Conservation (phyloP, 2,329 filamentous ascomycete species). For the Kalmusia sp. region DNA sequence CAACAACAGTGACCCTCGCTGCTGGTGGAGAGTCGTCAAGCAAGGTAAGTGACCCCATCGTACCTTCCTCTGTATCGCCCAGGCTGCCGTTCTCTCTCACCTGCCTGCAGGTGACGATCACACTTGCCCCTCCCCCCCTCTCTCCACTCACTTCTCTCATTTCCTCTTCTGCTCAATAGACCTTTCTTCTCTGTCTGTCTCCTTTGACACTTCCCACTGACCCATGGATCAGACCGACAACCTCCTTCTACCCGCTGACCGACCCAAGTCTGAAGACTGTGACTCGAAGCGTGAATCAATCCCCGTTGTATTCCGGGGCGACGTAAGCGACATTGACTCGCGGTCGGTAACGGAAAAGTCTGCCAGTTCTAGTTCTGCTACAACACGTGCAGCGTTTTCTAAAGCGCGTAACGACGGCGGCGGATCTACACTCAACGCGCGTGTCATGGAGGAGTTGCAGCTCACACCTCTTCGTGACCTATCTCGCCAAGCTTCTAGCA, state of each 20-base stretch:
- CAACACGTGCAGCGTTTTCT: not conserved
- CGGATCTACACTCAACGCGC: conserved; percentile 9
- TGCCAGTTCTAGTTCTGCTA: conserved; percentile 2
- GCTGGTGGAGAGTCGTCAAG: conserved; percentile 34
- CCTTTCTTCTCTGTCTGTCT: not conserved
- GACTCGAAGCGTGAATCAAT: conserved; percentile 25
- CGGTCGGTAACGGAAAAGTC: conserved; percentile 17
- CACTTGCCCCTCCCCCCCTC: conserved; percentile 12
- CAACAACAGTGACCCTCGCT: conserved; percentile 23
- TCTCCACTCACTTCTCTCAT: conserved; percentile 6
- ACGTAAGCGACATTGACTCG: conserved; percentile 27
- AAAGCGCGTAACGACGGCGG: not conserved
- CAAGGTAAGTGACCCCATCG: conserved; percentile 37
- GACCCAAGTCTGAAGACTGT: conserved; percentile 10
- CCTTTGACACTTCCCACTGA: conserved; percentile 7
- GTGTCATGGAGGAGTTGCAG: conserved; percentile 30
- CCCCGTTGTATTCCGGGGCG: conserved; percentile 34
- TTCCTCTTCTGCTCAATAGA: not conserved
- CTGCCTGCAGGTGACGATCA: not conserved
- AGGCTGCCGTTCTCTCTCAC: conserved; percentile 10
- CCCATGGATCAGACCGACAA: conserved; percentile 31
- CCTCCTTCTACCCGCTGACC: conserved; percentile 30
- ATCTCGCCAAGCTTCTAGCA: not conserved
- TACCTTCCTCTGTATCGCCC: conserved; percentile 19
- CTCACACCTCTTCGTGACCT: conserved; percentile 14